A percentile compares a stretch with the other conserved stretches of the same genome.
These are phyloP conservation scores for Anthracocystis panici-leucophaei DNA, from an alignment of 1,284 basidiomycete species.

Conservation along the genomic window DNA sequence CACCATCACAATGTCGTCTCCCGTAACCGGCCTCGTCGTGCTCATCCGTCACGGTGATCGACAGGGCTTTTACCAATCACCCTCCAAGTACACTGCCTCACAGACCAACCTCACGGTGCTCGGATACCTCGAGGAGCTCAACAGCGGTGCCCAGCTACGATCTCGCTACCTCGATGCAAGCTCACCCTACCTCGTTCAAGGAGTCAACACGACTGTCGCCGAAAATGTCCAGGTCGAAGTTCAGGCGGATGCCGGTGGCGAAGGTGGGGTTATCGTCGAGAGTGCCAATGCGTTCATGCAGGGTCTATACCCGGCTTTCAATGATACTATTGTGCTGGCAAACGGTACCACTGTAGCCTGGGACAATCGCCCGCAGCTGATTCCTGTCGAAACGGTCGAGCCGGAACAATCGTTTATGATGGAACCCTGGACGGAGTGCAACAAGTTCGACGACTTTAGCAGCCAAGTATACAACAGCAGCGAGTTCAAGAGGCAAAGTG, in stretches of 20 bases:
- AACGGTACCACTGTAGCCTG: slow-evolving; percentile 80
- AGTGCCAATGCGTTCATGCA: slow-evolving; percentile 72
- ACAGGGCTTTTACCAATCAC: slow-evolving; percentile 69
- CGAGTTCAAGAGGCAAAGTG: slow-evolving; percentile 75
- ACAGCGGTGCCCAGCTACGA: slow-evolving; percentile 79
- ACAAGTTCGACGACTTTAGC: slow-evolving; percentile 56
- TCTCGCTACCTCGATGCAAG: slow-evolving; percentile 78
- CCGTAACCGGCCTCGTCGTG: slow-evolving; percentile 80
- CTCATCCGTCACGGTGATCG: slow-evolving; percentile 87
- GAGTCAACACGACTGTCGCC: slow-evolving; percentile 71
- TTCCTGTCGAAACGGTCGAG: slow-evolving; percentile 81
- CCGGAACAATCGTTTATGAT: slow-evolving; percentile 83
- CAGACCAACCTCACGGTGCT: slow-evolving; percentile 84
- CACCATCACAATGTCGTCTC: slow-evolving; percentile 22
- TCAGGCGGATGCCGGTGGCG: slow-evolving; percentile 76
- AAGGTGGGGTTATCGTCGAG: slow-evolving; percentile 86
- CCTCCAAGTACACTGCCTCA: slow-evolving; percentile 75
- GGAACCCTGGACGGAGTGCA: slow-evolving; percentile 81
- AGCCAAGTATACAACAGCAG: slow-evolving; percentile 58
- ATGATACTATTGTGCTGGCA: slow-evolving; percentile 71
- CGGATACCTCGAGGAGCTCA: slow-evolving; percentile 79
- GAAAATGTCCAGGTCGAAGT: slow-evolving; percentile 50
- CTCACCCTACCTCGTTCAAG: slow-evolving; percentile 73
- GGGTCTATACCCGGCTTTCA: slow-evolving; percentile 62
- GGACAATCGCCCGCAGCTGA: slow-evolving; percentile 80